Conservation (phyloP, 192 early-diverging fungal genomes). For the Coemansia sp. region DNA sequence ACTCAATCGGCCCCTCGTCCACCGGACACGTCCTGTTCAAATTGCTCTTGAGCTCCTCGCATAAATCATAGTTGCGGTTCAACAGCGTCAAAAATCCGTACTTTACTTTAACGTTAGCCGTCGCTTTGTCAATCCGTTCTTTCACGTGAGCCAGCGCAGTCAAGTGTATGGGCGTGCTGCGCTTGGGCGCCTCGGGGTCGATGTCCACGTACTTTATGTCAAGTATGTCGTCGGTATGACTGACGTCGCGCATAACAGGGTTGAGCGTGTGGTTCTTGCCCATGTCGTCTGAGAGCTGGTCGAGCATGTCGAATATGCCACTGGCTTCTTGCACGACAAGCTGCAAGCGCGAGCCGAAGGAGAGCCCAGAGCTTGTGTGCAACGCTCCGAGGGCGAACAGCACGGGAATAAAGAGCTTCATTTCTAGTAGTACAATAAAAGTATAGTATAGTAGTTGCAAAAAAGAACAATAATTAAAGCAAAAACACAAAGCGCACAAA, state of each 20-base stretch:
- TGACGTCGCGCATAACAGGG: slow-evolving; percentile 49
- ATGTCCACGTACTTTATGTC: slow-evolving; percentile 47
- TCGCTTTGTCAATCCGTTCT: slow-evolving; percentile 44
- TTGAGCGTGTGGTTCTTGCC: slow-evolving; percentile 54
- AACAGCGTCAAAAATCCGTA: slow-evolving; percentile 48
- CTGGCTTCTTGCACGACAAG: slow-evolving; percentile 43
- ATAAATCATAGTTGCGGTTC: slow-evolving; percentile 50
- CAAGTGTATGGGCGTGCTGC: slow-evolving; percentile 42
- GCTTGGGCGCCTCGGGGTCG: slow-evolving; percentile 49
- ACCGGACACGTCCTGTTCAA: slow-evolving; percentile 54
- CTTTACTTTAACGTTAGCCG: slow-evolving; percentile 47
- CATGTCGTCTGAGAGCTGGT: slow-evolving; percentile 5
- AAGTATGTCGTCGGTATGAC: slow-evolving; percentile 43
- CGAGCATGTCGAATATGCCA: slow-evolving; percentile 29
- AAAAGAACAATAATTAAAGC: too few species aligned
- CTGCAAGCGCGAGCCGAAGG: slow-evolving; percentile 23
- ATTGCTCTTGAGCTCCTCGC: slow-evolving; percentile 44
- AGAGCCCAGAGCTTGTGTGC: slow-evolving; percentile 17
- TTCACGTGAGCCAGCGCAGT: slow-evolving; percentile 48
- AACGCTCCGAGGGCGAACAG: slow-evolving; percentile 12
- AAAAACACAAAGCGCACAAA: too few species aligned
- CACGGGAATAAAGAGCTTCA: slow-evolving; percentile 5
- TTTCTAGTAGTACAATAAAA: slow-evolving; percentile 11
- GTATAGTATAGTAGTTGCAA: too few species aligned
- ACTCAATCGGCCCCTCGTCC: slow-evolving; percentile 43